Percentiles rank a stretch among this genome's conserved stretches.
Conservation (phyloP, 306 rosid species). For the Oemleria cerasiformis region DNA sequence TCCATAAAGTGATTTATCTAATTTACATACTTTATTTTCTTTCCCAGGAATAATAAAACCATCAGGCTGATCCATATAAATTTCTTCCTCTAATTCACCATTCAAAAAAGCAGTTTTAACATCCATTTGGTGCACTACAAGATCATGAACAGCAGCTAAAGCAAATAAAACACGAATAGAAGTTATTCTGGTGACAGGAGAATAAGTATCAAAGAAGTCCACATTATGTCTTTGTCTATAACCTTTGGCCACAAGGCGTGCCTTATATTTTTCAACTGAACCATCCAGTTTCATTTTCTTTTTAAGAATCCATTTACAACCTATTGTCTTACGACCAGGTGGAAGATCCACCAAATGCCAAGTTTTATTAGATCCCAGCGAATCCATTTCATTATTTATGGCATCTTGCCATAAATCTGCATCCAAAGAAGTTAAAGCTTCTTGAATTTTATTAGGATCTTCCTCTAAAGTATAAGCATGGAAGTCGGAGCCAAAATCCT, state of each 20-base stretch:
- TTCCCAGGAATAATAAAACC: not conserved
- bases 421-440: constrained; percentile 17
- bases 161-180: too few species aligned
- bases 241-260: not conserved
- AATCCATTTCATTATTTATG: not conserved
- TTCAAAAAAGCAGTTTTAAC: too few species aligned
- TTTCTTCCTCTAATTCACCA: too few species aligned
- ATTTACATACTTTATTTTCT: constrained; percentile 2
- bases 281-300: not conserved
- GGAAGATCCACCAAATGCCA: not conserved
- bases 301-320: not conserved
- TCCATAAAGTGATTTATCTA: constrained; percentile 7
- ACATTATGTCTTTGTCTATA: not conserved
- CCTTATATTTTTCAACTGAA: not conserved
- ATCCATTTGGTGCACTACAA: too few species aligned
- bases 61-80: not conserved
- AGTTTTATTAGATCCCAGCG: constrained; percentile 2
- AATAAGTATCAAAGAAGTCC: too few species aligned
- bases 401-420: not conserved
- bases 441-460: not conserved
- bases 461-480: not conserved
- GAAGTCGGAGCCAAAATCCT: not conserved
- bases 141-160: too few species aligned
- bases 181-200: too few species aligned
- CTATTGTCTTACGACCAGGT: not conserved